These are phyloP conservation scores for Trichosanthes cucumerina DNA, from an alignment of 306 rosid species.

Conservation along the genomic window DNA sequence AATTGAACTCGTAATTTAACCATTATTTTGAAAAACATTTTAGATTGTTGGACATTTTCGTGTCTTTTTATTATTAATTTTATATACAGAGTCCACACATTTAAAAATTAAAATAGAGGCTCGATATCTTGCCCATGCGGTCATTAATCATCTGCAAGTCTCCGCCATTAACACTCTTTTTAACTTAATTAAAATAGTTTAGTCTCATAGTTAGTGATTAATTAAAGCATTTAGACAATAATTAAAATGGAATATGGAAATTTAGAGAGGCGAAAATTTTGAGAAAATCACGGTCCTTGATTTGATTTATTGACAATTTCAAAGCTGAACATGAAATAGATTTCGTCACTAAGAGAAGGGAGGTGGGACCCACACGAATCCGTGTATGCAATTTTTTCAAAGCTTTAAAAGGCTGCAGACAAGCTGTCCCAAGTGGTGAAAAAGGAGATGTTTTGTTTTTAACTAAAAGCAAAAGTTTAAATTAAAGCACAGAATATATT, in stretches of 20 bases:
- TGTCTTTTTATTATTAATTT: too few species aligned
- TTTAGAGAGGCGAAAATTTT: neutral
- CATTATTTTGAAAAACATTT: too few species aligned
- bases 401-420: conserved; percentile 26
- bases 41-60: too few species aligned
- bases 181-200: neutral
- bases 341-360: neutral
- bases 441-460: conserved; percentile 13
- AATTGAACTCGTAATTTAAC: too few species aligned
- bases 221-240: neutral
- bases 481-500: conserved; percentile 19
- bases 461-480: conserved; percentile 24
- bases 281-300: neutral
- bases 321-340: neutral
- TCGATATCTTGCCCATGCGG: too few species aligned
- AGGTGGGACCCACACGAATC: neutral
- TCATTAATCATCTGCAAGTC: too few species aligned
- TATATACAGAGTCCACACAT: too few species aligned
- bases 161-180: neutral
- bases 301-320: neutral
- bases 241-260: too few species aligned
- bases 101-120: too few species aligned
- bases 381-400: conserved; percentile 32
- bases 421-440: conserved; percentile 31
- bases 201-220: neutral